These are phyloP conservation scores for Rhizoclosmatium globosum DNA, from an alignment of 192 early-diverging fungal genomes.

Conservation along the genomic window DNA sequence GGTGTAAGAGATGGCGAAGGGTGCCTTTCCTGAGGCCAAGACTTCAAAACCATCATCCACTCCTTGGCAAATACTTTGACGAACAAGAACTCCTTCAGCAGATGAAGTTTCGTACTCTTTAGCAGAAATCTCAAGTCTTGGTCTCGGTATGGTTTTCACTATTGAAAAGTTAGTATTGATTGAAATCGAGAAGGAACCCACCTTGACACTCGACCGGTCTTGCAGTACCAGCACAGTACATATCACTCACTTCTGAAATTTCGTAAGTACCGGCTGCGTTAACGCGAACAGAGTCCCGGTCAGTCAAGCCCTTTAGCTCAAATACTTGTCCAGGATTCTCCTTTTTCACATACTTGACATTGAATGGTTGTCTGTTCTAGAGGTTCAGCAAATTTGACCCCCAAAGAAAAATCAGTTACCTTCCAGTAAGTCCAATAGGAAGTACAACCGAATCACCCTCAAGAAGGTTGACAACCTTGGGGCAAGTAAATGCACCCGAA, in stretches of 20 bases:
- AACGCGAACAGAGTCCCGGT: conserved; percentile 33
- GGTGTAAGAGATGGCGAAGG: not conserved
- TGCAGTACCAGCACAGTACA: conserved; percentile 42
- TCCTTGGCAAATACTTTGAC: conserved; percentile 41
- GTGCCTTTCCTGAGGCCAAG: conserved; percentile 43
- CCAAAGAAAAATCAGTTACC: conserved; percentile 20
- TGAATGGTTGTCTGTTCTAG: conserved; percentile 34
- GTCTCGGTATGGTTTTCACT: conserved; percentile 48
- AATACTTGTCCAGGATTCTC: conserved; percentile 2
- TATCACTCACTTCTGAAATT: conserved; percentile 45
- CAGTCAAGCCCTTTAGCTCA: conserved; percentile 23
- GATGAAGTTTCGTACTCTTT: conserved; percentile 39
- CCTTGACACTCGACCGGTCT: conserved; percentile 40
- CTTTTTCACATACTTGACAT: conserved; percentile 36
- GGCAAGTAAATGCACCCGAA: conserved; percentile 49
- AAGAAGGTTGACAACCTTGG: conserved; percentile 42
- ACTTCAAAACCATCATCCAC: conserved; percentile 41
- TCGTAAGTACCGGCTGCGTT: conserved; percentile 45
- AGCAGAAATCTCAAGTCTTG: conserved; percentile 40
- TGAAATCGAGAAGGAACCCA: not conserved
- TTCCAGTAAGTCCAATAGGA: conserved; percentile 46
- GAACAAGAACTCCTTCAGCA: not conserved
- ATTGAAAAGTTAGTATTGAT: not conserved
- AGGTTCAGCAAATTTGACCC: not conserved
- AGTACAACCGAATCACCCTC: conserved; percentile 40